Evolutionary conservation across 2,329 filamentous ascomycete genomes (phyloP), one percentile per base, ranked within the genome.

Genomic region (Alternaria ethzedia): DNA sequence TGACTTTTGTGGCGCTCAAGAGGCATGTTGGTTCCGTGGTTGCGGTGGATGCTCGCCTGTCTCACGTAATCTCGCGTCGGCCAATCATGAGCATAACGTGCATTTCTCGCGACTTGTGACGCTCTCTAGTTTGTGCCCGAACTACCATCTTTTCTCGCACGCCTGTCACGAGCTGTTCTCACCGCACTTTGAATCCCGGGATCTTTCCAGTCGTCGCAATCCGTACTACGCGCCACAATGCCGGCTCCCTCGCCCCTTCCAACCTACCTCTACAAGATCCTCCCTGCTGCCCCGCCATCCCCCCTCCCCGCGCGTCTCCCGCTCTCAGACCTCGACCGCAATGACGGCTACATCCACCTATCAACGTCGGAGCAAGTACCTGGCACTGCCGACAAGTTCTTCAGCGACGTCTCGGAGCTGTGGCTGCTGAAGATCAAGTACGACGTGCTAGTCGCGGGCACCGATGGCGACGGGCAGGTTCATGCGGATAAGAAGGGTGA

Each of bases 281-380:
- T 88, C 41, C 84, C 86, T 26, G 66, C 71, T 21, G 82, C 84
- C 23, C 87, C 88, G 28, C 83, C 84, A 8, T 78, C 82, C 21
- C 86, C 86, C 2, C 80, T 89, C 36, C 88, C 88, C 4, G 74
- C 80, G 2, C 78, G 81, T 61, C 86, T 87, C 57, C 87, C 88
- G 13, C 82, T 87, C 63, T 90, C 88, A 12, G 84, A 86, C 32
- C 84, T 89, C 47, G 88, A 90, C 75, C 77, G 79, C 66, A 83
- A 85, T 36, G 88, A 90, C 72, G 87, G 87, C 52, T 90, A 88
- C 76, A 81, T 90, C 30, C 88, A 90, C 69, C 76, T 90, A 15
- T 89, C 87, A 72, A 86, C 85, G 0, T 82, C 84, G 2, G 78
- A 78, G 41, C 88, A 90, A 81, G 75, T 77, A 2, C 70, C 76